phyloP scores from a whole-genome alignment of 225 moss, liverwort and hornwort genomes.

The Antitrichia curtipendula region DNA sequence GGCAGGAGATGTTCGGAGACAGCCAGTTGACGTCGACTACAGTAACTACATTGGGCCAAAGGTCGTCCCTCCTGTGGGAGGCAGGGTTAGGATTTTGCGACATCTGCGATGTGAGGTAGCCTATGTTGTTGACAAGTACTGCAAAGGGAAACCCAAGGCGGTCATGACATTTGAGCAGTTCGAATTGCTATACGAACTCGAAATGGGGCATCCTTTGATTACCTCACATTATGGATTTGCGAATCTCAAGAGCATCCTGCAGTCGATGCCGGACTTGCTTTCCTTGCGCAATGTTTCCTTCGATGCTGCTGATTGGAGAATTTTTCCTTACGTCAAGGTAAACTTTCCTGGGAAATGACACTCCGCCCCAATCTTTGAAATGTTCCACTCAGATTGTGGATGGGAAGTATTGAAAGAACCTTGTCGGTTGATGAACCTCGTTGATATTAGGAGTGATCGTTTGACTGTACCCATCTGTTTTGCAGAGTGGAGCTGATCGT shows the following conservation, averaged over 20 bases:
- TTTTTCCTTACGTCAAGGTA: slow-evolving; percentile 39
- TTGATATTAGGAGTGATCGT: background rate
- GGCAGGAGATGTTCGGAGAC: background rate
- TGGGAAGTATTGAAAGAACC: background rate
- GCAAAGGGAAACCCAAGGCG: slow-evolving; percentile 34
- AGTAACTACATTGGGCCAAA: slow-evolving; percentile 6
- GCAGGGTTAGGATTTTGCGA: slow-evolving; percentile 56
- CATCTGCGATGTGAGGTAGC: slow-evolving; percentile 65
- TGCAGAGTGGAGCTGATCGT: slow-evolving; percentile 31
- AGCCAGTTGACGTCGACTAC: slow-evolving; percentile 11
- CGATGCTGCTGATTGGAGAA: slow-evolving; percentile 31
- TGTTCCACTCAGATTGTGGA: background rate
- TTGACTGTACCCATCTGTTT: background rate
- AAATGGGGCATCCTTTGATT: slow-evolving; percentile 65
- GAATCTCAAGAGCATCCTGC: slow-evolving; percentile 53
- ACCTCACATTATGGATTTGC: slow-evolving; percentile 64
- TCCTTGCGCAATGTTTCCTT: slow-evolving; percentile 30
- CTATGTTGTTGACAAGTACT: slow-evolving; percentile 56
- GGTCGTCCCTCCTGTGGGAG: slow-evolving; percentile 29
- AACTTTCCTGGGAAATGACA: background rate
- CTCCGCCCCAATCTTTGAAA: background rate
- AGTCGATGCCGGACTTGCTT: slow-evolving; percentile 68
- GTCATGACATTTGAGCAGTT: slow-evolving; percentile 42
- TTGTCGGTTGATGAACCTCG: background rate
- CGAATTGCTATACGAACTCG: slow-evolving; percentile 63